Conservation (phyloP, 2,329 filamentous ascomycete genomes). For the Exutisphaerella laricina region DNA sequence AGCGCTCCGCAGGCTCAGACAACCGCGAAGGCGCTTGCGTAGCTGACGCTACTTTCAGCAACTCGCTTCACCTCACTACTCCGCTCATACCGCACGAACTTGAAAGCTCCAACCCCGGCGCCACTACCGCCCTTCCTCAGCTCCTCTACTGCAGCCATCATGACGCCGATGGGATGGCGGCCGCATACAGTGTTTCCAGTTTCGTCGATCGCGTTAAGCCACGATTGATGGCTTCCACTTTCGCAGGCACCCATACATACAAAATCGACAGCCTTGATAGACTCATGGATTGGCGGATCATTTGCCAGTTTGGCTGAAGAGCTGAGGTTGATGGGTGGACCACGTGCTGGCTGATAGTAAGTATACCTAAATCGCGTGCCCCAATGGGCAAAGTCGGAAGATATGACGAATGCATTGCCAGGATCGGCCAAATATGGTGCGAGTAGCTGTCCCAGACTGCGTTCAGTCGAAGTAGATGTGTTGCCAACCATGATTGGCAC, state of each 20-base stretch:
- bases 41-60: slow-evolving; percentile 83
- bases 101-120: slow-evolving; percentile 48
- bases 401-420: slow-evolving; percentile 76
- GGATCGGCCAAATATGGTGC: slow-evolving; percentile 72
- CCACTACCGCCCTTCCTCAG: slow-evolving; percentile 36
- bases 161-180: slow-evolving; percentile 86
- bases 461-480: slow-evolving; percentile 62
- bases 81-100: slow-evolving; percentile 79
- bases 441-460: slow-evolving; percentile 62
- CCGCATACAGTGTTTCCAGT: slow-evolving; percentile 94
- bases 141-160: slow-evolving; percentile 79
- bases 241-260: slow-evolving; percentile 80
- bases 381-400: slow-evolving; percentile 98
- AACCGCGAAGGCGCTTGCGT: slow-evolving; percentile 85
- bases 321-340: slow-evolving; percentile 36
- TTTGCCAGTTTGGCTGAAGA: slow-evolving; percentile 39
- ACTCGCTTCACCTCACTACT: slow-evolving; percentile 67
- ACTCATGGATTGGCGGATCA: slow-evolving; percentile 67
- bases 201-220: slow-evolving; percentile 60
- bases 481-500: slow-evolving; percentile 83
- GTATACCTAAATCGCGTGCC: slow-evolving; percentile 77
- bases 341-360: slow-evolving; percentile 58
- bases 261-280: slow-evolving; percentile 73
- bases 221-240: slow-evolving; percentile 64
- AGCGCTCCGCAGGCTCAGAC: too few species aligned